Evolutionary conservation across 2,329 filamentous ascomycete genomes (phyloP).

Genomic region (Sporothrix protearum): DNA sequence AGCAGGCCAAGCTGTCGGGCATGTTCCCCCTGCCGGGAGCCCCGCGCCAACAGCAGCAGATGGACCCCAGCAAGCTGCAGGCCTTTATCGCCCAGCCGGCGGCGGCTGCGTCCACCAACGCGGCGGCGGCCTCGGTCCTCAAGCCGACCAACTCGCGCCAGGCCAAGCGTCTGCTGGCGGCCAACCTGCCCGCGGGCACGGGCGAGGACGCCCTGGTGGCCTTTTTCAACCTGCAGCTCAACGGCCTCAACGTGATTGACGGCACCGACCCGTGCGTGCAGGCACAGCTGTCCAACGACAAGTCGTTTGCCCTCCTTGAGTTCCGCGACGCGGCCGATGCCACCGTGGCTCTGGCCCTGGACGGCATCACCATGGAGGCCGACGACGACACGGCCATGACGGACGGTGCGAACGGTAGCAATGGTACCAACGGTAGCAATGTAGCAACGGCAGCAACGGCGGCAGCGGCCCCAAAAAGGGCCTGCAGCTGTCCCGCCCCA

Average conservation of each 20-base stretch:
- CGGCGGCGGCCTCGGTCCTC: conserved; percentile 47
- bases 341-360: conserved; percentile 84
- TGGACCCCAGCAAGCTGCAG: conserved; percentile 91
- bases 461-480: conserved; percentile 46
- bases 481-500: conserved; percentile 78
- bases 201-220: conserved; percentile 71
- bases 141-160: conserved; percentile 93
- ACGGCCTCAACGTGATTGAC: conserved; percentile 89
- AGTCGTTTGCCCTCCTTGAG: conserved; percentile 79
- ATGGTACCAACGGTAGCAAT: no score
- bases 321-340: conserved; percentile 85
- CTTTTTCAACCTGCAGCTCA: conserved; percentile 96
- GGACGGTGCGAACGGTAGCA: conserved; percentile 40
- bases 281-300: conserved; percentile 76
- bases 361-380: conserved; percentile 84
- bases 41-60: conserved; percentile 88
- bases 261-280: conserved; percentile 79
- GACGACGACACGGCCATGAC: conserved; percentile 51
- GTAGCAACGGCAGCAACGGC: no score
- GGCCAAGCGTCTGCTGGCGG: conserved; percentile 83
- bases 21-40: conserved; percentile 98
- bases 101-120: conserved; percentile 49
- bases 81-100: conserved; percentile 89
- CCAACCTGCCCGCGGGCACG: conserved; percentile 71
- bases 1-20: conserved; percentile 96